These are phyloP conservation scores for Alternaria ethzedia DNA, from an alignment of 2,329 filamentous ascomycete species.

Conservation along the genomic window DNA sequence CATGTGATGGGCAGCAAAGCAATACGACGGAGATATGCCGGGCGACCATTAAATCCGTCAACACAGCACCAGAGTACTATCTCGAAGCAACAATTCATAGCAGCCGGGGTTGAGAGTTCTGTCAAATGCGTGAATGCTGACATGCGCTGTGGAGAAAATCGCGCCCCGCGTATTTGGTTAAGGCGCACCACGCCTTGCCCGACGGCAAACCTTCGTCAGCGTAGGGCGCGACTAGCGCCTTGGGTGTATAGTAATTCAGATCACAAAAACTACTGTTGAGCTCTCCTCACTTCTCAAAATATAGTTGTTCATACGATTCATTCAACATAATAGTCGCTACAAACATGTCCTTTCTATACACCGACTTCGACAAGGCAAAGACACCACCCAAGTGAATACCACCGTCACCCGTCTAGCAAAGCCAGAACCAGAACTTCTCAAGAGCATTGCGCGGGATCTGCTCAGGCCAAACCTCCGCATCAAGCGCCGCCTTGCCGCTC, in stretches of 20 bases:
- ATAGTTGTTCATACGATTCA: neutral
- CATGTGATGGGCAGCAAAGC: neutral
- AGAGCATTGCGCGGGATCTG: constrained; percentile 51
- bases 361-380: neutral
- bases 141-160: neutral
- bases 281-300: neutral
- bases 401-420: constrained; percentile 42
- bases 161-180: neutral
- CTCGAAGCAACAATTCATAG: neutral
- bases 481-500: constrained; percentile 55
- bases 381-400: neutral
- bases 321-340: neutral
- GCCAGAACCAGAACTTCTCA: constrained; percentile 58
- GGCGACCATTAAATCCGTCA: neutral
- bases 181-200: neutral
- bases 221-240: neutral
- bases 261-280: neutral
- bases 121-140: too few species aligned
- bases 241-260: neutral
- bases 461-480: constrained; percentile 55
- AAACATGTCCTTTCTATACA: neutral
- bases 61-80: neutral
- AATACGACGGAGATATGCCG: neutral
- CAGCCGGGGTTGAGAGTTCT: neutral
- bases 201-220: neutral